Base-by-base conservation (phyloP, 371 early-diverging fungal species). In the Sporodiniella umbellata region DNA sequence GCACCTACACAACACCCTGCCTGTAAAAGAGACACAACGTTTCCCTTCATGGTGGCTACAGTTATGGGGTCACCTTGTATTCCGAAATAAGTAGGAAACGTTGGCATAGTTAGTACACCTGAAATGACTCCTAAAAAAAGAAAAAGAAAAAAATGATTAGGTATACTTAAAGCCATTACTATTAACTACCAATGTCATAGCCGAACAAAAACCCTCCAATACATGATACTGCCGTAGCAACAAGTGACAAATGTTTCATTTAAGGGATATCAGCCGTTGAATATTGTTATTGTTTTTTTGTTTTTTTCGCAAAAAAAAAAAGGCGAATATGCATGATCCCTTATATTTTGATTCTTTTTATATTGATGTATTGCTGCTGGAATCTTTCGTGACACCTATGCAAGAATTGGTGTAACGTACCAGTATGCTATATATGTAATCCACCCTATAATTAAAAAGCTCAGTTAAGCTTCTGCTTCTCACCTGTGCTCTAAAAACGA, bases 161-260 rank as follows among this genome's bases (percentile, higher is more conserved):
- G n/a, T n/a, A n/a, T n/a, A n/a, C n/a, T n/a, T n/a, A n/a, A n/a
- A n/a, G n/a, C n/a, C n/a, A n/a, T n/a, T n/a, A n/a, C n/a, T n/a
- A n/a, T 45, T 31, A 24, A 51, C 53, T 64, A 64, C 75, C 75
- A 45, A 62, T 56, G 38, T 75, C 75, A 66, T 75, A 75, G 33
- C 75, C 75, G 40, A 75, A 75, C 25, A 75, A 44, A 46, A 75
- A 75, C 8, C 75, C 75, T 31, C 75, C 75, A 18, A 75, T 56
- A 45, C 72, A 75, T 17, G 75, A 60, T 8, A 75, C 53, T 2
- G 59, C 40, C 5, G 75, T 75, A 3, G 75, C 75, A n/a, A 68
- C 60, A 11, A 60, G 23, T 19, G 69, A 61, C 28, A 71, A 45
- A 54, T 68, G 53, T 40, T 65, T 67, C 74, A 74, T 73, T 45